Percentiles rank a stretch among this genome's conserved stretches.
phyloP scores from a whole-genome alignment of 2,329 filamentous ascomycete genomes.

The Stachybotrys elegans region DNA sequence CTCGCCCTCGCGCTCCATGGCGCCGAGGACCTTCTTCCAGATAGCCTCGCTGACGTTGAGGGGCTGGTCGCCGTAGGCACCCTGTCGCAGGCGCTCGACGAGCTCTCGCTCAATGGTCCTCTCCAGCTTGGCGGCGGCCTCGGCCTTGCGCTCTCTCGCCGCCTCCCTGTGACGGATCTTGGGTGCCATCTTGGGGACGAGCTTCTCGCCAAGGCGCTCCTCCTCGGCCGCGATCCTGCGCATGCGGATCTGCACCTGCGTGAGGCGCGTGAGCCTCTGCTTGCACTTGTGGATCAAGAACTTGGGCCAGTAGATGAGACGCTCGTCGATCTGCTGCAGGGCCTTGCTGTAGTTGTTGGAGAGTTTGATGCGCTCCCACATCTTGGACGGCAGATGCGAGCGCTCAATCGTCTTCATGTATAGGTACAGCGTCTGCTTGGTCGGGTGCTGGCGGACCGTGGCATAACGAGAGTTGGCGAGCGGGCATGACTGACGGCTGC shows the following conservation, averaged over 20 bases:
- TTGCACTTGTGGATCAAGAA: conserved; percentile 94
- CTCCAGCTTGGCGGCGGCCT: conserved; percentile 88
- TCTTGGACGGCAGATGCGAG: conserved; percentile 78
- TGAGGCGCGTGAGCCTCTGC: conserved; percentile 86
- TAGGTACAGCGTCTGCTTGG: conserved; percentile 78
- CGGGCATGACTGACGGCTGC: conserved; percentile 83
- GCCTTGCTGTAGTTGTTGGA: conserved; percentile 88
- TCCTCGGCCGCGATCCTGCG: conserved; percentile 83
- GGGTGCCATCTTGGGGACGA: conserved; percentile 84
- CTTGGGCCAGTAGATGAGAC: conserved; percentile 90
- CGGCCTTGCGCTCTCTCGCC: conserved; percentile 70
- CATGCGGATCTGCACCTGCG: conserved; percentile 81
- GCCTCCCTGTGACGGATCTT: conserved; percentile 78
- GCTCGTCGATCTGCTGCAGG: conserved; percentile 78
- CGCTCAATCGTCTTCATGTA: conserved; percentile 97
- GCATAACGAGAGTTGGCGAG: conserved; percentile 91
- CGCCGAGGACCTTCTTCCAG: conserved; percentile 94
- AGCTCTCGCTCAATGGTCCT: conserved; percentile 92
- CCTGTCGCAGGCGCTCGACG: conserved; percentile 83
- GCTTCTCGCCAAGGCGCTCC: conserved; percentile 78
- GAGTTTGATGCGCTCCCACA: conserved; percentile 91
- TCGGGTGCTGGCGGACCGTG: conserved; percentile 80
- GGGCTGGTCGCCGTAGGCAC: conserved; percentile 90
- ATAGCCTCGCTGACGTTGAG: conserved; percentile 92
- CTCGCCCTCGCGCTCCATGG: conserved; percentile 82